Base-by-base conservation (phyloP, 2,329 filamentous ascomycete genomes). In the Colletotrichum caudatum region DNA sequence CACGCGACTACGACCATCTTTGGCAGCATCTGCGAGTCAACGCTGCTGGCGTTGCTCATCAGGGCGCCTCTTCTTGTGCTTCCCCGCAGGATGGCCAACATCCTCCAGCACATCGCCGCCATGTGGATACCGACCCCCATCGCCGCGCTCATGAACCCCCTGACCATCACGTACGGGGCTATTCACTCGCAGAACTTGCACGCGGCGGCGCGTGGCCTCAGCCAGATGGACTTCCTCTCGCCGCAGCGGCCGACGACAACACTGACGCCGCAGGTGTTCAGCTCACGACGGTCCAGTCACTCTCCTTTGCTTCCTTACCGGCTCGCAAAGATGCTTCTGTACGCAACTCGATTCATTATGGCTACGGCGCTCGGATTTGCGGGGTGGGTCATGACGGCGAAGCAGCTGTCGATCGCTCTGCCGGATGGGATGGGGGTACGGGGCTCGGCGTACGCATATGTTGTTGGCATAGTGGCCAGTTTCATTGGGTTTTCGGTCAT, bases 401-500 rank as follows among this genome's bases (percentile, higher is more conserved):
- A 94, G 74, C 91, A 93, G 81, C 85, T 98, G 5, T 85, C 88
- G 63, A 84, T 96, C 26, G 84, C 83, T 78, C 82, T 83, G 71
- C 90, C 81, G 68, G 87, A 84, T 50, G 86, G 86, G 1, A 75
- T 81, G 63, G 87, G 89, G 0, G 79, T 92, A 62, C 89, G 89
- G 57, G 96, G 96, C 11, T 97, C 94, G 76, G 86, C 96, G 33
- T 99, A 99, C 80, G 96, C 95, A 2, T 99, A 98, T 78, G 89
- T 98, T 1, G 94, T 99, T 29, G 96, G 95, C 12, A 81, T 99
- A 74, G 92, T 98, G 75, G 96, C 96, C 20, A 94, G 93, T 72
- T 94, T 95, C 66, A 98, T 99, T 76, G 96, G 96, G 9, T 99
- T 96, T 91, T 94, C 94, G 6, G 91, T 98, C 1, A 85, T 99